phyloP scores from a whole-genome alignment of 2,329 filamentous ascomycete species.

The Pseudocercospora fijiensis region DNA sequence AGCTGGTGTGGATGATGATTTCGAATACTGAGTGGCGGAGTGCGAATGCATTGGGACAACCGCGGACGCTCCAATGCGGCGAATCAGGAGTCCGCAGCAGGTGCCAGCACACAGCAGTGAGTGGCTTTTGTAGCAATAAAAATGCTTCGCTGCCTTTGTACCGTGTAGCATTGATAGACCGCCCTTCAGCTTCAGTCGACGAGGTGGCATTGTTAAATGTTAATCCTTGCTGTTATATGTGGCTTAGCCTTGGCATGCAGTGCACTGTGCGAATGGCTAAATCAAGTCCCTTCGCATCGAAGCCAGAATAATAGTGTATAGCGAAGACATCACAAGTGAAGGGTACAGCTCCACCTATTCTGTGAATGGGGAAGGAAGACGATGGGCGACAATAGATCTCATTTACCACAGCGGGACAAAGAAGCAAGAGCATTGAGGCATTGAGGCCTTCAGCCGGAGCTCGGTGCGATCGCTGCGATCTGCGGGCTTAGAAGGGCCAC shows the following conservation, averaged over 20 bases:
- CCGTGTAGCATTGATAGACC: no score
- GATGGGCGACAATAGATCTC: not conserved
- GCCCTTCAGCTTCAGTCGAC: no score
- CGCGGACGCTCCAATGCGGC: no score
- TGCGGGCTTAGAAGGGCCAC: not conserved
- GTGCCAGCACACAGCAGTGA: no score
- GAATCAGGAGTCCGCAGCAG: no score
- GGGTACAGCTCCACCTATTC: not conserved
- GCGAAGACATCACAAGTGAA: not conserved
- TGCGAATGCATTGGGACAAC: not conserved
- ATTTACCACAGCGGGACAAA: not conserved
- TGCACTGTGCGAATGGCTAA: not conserved
- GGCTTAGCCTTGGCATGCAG: not conserved
- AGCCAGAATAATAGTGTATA: not conserved
- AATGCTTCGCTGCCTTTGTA: no score
- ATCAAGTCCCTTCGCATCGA: not conserved
- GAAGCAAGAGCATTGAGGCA: not conserved
- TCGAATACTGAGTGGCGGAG: constrained; percentile 72
- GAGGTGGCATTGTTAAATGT: not conserved
- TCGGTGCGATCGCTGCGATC: constrained; percentile 2
- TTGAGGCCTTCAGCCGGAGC: not conserved
- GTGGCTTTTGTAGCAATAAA: no score
- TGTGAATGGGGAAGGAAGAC: not conserved
- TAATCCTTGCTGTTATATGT: not conserved
- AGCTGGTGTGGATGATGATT: constrained; percentile 89